Percentiles rank a stretch among this genome's conserved stretches.
Conservation (phyloP, 345 rosid species). For the Corymbia maculata region DNA sequence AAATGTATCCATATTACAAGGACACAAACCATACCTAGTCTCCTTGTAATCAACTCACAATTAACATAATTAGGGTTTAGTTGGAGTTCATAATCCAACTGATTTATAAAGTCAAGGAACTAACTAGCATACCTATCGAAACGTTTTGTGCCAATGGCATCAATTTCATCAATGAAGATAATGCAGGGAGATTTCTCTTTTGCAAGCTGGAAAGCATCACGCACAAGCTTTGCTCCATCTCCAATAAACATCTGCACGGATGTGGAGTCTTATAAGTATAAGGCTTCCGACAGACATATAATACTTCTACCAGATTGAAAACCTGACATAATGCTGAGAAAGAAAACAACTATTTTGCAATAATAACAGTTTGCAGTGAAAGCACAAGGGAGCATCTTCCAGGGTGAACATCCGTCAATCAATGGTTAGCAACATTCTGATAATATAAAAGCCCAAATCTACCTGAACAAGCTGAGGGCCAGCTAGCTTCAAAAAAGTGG, state of each 20-base stretch:
- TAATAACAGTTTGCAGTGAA: neutral
- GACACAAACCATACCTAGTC: neutral
- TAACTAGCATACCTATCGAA: conserved; percentile 66
- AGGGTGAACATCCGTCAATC: neutral
- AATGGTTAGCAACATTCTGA: neutral
- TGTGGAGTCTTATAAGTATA: neutral
- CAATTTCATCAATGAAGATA: conserved; percentile 97
- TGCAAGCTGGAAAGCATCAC: conserved; percentile 99
- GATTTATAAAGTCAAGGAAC: neutral
- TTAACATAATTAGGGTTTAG: neutral
- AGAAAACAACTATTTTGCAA: neutral
- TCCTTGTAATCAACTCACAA: neutral
- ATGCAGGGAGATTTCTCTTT: conserved; percentile 99
- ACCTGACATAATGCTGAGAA: neutral
- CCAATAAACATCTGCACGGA: conserved; percentile 91
- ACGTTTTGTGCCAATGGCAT: conserved; percentile 97
- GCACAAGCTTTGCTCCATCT: conserved; percentile 99
- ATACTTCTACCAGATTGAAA: neutral
- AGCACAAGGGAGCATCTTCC: neutral
- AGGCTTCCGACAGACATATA: neutral
- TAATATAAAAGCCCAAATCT: neutral
- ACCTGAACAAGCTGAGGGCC: conserved; percentile 99
- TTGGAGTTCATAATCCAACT: neutral
- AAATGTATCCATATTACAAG: neutral
- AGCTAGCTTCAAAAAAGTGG: conserved; percentile 93